Conservation (phyloP, 2,329 filamentous ascomycete genomes). For the Chrysoporthe austroafricana region DNA sequence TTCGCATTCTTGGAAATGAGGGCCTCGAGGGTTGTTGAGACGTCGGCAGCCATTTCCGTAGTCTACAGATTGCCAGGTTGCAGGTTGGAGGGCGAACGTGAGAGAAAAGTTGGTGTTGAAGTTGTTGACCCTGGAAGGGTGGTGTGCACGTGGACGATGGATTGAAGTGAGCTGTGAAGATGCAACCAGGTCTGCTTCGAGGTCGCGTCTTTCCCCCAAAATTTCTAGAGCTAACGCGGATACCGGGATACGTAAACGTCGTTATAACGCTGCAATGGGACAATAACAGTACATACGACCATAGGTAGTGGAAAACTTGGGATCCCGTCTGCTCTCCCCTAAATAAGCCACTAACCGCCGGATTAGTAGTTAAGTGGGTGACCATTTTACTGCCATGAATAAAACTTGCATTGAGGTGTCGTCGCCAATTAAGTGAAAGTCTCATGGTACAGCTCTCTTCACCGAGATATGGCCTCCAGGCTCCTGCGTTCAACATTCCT, state of each 20-base stretch:
- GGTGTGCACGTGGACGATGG: neutral
- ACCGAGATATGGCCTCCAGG: too few relatives aligned
- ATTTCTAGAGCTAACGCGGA: neutral
- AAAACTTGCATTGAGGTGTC: too few relatives aligned
- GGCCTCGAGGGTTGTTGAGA: constrained; percentile 39
- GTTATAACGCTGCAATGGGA: neutral
- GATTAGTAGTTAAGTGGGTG: constrained; percentile 20
- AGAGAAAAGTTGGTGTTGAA: constrained; percentile 45
- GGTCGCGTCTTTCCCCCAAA: constrained; percentile 4
- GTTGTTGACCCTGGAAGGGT: neutral
- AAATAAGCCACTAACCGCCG: constrained; percentile 16
- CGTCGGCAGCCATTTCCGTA: constrained; percentile 36
- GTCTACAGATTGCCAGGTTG: constrained; percentile 17
- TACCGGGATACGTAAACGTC: neutral
- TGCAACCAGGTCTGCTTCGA: neutral
- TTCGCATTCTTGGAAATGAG: constrained; percentile 48
- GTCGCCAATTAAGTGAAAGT: too few relatives aligned
- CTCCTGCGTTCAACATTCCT: too few relatives aligned
- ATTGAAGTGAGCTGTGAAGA: neutral
- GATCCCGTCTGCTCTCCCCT: constrained; percentile 23
- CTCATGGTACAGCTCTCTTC: too few relatives aligned
- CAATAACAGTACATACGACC: constrained; percentile 8
- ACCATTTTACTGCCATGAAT: neutral
- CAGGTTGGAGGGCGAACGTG: constrained; percentile 48
- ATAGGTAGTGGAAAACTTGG: constrained; percentile 17